Evolutionary conservation across 192 early-diverging fungal genomes (phyloP).

Genomic region (Linnemannia hyalina): DNA sequence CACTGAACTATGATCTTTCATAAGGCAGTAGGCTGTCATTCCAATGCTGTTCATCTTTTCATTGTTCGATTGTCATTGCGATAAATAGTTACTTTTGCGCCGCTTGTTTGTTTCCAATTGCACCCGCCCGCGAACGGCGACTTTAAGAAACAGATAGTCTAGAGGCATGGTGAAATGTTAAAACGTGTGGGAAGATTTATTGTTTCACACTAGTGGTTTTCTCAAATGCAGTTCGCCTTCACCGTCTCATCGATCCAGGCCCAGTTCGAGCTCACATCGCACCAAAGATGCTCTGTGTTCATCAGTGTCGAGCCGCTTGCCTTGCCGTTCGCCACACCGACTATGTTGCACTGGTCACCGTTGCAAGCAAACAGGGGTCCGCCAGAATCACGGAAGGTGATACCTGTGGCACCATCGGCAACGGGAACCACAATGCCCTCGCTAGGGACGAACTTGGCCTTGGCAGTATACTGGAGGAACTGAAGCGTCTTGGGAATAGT

Average conservation of each 20-base stretch:
- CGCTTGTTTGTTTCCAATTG: too few species aligned
- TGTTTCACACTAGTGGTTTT: not conserved
- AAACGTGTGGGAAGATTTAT: too few species aligned
- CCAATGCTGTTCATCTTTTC: too few species aligned
- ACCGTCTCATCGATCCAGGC: slow-evolving; percentile 8
- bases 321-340: slow-evolving; percentile 11
- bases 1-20: too few species aligned
- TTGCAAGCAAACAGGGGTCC: slow-evolving; percentile 12
- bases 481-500: slow-evolving; percentile 18
- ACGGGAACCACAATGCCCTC: slow-evolving; percentile 15
- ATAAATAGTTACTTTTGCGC: too few species aligned
- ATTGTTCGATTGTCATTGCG: too few species aligned
- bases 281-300: slow-evolving; percentile 10
- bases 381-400: slow-evolving; percentile 22
- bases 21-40: too few species aligned
- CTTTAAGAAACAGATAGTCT: too few species aligned
- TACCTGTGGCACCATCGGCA: slow-evolving; percentile 11
- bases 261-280: slow-evolving; percentile 20
- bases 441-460: not conserved
- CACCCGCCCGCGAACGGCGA: too few species aligned
- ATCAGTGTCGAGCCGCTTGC: slow-evolving; percentile 9
- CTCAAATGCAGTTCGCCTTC: slow-evolving; percentile 5
- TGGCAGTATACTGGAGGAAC: slow-evolving; percentile 13
- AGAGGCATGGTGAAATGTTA: too few species aligned
- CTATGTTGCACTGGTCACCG: not conserved